Base-by-base conservation (phyloP, 2,329 filamentous ascomycete genomes). In the Rhynchosporium agropyri region DNA sequence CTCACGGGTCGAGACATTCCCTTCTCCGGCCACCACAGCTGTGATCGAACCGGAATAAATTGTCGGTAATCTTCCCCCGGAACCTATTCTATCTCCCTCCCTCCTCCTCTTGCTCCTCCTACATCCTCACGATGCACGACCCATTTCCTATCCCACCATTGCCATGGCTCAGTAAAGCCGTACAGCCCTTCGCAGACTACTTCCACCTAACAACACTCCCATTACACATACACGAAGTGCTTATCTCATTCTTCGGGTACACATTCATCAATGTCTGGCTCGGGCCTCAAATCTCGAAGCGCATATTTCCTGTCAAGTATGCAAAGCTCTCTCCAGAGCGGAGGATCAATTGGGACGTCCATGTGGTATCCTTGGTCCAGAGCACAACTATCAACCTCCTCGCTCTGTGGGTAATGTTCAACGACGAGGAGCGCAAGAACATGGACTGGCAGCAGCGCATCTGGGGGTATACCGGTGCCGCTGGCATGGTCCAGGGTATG, bases 361-460 rank as follows among this genome's bases (percentile, higher is more conserved):
- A 94, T 74, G 87, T 94, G 61, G 91, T 95, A 38, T 92, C 89
- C n/a, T 83, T 95, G 69, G 80, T 91, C 61, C 91, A 96, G 81
- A 89, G 87, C 74, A 79, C 82, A 38, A 77, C 91, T 61, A 90
- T 96, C 77, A 91, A 89, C 75, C 74, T 69, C 54, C 77, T 93
- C 38, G 89, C 90, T n/a, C 77, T 95, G 15, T 93, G 86, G 83
- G 83, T 90, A 62, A 90, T 92, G 77, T 80, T 80, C 61, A 77
- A 74, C 48, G 91, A 95, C 75, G 78, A 86, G 46, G 89, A 92
- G 75, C 83, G 90, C 64, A 79, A 77, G 69, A 77, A 78, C 53
- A 90, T 91, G 85, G 79, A 84, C 70, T 85, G 83, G 79, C 80
- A 87, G 70, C 85, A 87, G 73, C 83, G 89, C 36, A 79, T 95